Percentiles rank a stretch among this genome's conserved stretches.
Evolutionary conservation across 768 basidiomycete species (phyloP).

Genomic region (Hygrocybe coccinea): DNA sequence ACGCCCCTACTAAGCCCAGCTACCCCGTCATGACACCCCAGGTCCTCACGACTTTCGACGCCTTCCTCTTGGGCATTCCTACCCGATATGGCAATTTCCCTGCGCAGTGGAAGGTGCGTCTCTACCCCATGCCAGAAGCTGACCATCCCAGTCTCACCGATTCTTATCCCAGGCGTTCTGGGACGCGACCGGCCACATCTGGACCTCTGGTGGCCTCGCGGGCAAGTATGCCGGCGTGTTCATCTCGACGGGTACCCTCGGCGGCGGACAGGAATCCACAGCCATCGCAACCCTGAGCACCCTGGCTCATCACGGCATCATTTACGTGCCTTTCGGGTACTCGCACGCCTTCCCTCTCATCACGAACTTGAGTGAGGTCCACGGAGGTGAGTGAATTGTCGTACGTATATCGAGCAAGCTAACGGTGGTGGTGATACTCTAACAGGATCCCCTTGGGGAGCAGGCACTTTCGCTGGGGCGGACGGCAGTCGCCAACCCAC

Average conservation of each 20-base stretch:
- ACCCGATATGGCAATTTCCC: conserved; percentile 80
- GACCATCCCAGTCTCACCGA: neutral
- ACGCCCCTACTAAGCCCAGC: conserved; percentile 64
- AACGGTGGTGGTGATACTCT: too few relatives aligned
- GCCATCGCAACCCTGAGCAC: conserved; percentile 49
- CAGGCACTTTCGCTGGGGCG: conserved; percentile 53
- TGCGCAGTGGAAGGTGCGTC: conserved; percentile 66
- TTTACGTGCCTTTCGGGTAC: conserved; percentile 72
- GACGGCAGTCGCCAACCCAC: conserved; percentile 47
- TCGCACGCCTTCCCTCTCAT: conserved; percentile 41
- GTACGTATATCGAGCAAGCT: too few relatives aligned
- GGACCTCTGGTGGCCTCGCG: conserved; percentile 52
- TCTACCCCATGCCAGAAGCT: neutral
- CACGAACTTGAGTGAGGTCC: conserved; percentile 41
- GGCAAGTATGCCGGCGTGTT: conserved; percentile 78
- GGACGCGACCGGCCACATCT: conserved; percentile 68
- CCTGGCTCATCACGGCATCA: conserved; percentile 66
- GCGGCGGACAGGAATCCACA: conserved; percentile 77
- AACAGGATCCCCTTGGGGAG: conserved; percentile 71
- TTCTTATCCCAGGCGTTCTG: conserved; percentile 55
- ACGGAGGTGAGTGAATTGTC: conserved; percentile 63
- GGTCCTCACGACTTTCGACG: conserved; percentile 57
- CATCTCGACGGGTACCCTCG: conserved; percentile 65
- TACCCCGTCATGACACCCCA: conserved; percentile 63
- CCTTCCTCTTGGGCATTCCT: conserved; percentile 70